phyloP scores from a whole-genome alignment of 129 eudicot genomes.

The Mikania micrantha region DNA sequence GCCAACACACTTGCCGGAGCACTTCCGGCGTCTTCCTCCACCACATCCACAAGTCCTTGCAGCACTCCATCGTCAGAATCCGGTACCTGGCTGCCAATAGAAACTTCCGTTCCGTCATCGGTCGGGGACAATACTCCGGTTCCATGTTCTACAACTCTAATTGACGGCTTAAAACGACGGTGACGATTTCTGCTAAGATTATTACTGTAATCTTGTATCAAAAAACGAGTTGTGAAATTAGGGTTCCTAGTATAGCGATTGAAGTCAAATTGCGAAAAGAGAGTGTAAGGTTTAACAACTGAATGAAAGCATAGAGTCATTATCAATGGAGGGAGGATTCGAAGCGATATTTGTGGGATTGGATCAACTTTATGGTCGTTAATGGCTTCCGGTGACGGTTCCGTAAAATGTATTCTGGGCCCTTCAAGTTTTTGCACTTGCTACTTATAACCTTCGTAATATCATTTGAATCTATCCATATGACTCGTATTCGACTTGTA shows the following conservation, averaged over 20 bases:
- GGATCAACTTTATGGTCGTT: conserved; percentile 17
- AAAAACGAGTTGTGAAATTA: background rate
- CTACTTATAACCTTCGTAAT: background rate
- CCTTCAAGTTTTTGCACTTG: background rate
- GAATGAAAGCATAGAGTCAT: conserved; percentile 52
- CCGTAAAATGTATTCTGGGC: background rate
- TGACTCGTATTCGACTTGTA: no score
- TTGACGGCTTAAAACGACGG: conserved; percentile 11
- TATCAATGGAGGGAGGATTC: conserved; percentile 11
- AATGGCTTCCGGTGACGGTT: conserved; percentile 19
- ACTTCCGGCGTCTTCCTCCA: conserved; percentile 12
- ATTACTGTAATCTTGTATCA: background rate
- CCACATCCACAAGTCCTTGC: conserved; percentile 5
- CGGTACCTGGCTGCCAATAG: conserved; percentile 4
- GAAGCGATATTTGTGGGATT: background rate
- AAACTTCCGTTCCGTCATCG: conserved; percentile 35
- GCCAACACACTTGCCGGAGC: conserved; percentile 23
- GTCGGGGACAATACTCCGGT: conserved; percentile 46
- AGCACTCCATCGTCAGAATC: conserved; percentile 12
- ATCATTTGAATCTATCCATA: no score
- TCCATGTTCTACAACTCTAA: conserved; percentile 39
- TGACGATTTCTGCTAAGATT: background rate
- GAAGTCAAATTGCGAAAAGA: conserved; percentile 14
- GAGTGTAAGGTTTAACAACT: conserved; percentile 26
- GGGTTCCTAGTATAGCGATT: conserved; percentile 5